Evolutionary conservation across 331 rosid species (phyloP), one percentile per base, ranked within the genome.

Genomic region (Acacia pycnantha): DNA sequence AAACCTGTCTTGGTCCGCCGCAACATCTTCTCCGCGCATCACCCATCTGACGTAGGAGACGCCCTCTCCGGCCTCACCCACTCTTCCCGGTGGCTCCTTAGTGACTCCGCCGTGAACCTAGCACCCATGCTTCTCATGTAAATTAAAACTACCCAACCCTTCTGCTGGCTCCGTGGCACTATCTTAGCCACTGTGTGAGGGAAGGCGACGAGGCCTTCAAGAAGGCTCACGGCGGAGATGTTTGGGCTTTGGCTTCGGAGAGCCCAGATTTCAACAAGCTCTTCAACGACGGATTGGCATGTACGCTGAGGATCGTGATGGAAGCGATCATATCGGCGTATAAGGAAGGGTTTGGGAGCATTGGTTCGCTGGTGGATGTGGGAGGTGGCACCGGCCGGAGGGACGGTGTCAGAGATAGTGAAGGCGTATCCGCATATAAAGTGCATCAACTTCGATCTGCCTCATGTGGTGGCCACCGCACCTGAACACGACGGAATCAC

Each of bases 331-430:
- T 88, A 4, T n/a, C 83, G 0, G 87, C 51, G 0, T 82, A 87
- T 21, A 76, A 68, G 51, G 84, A 79, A 21, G 89, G 87, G 61
- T 85, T 90, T 24, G 73, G 4, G 4, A 19, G 56, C 5, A 15
- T 87, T 11, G 64, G 76, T 4, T 64, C 88, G 19, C 11, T 90
- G 74, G 84, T 86, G 53, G 94, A 90, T 11, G 88, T 87, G 0
- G 92, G 92, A 1, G 94, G 94, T 0, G 91, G 94, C 71, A 90
- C 81, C 14, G 92, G n/a, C n/a, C n/a, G n/a, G 90, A 1, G 64
- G 70, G 4, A 66, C 73, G 0, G 16, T 88, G 24, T 65, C 79
- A 1, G 86, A 84, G 72, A 85, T 90, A 21, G 88, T 90, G 21
- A 85, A 74, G 76, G 58, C 81, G 0, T 35, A 77, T 73, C 92